Evolutionary conservation across 306 rosid genomes (phyloP).

Genomic region (Quercus ilex): DNA sequence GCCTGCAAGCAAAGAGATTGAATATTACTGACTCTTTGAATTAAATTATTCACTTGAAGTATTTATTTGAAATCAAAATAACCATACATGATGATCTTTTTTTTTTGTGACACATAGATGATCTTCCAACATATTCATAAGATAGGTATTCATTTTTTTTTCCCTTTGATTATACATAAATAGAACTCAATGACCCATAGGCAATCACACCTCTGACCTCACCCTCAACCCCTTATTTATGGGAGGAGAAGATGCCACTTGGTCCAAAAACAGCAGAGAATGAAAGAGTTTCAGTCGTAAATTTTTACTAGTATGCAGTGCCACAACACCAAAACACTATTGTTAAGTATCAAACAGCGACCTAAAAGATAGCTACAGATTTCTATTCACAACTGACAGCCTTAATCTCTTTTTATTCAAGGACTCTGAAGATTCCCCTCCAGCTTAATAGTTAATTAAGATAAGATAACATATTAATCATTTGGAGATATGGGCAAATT

Average conservation of each 20-base stretch:
- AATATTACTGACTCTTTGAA: constrained; percentile 11
- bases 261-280: not conserved
- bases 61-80: not conserved
- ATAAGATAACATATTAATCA: not conserved
- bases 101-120: too few relatives aligned
- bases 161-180: not conserved
- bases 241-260: not conserved
- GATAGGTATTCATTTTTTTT: not conserved
- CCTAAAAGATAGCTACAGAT: not conserved
- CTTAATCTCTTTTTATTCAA: not conserved
- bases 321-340: not conserved
- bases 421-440: not conserved
- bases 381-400: not conserved
- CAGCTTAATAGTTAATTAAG: constrained; percentile 4
- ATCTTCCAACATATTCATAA: not conserved
- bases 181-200: not conserved
- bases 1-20: constrained; percentile 44
- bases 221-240: not conserved
- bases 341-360: not conserved
- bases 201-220: not conserved
- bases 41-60: constrained; percentile 8
- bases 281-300: not conserved
- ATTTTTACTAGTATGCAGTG: not conserved
- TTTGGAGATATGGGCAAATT: not conserved
- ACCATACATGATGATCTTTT: not conserved